These are phyloP conservation scores for Pseudogymnoascus sp. DNA, from an alignment of 2,329 filamentous ascomycete species.

Conservation along the genomic window DNA sequence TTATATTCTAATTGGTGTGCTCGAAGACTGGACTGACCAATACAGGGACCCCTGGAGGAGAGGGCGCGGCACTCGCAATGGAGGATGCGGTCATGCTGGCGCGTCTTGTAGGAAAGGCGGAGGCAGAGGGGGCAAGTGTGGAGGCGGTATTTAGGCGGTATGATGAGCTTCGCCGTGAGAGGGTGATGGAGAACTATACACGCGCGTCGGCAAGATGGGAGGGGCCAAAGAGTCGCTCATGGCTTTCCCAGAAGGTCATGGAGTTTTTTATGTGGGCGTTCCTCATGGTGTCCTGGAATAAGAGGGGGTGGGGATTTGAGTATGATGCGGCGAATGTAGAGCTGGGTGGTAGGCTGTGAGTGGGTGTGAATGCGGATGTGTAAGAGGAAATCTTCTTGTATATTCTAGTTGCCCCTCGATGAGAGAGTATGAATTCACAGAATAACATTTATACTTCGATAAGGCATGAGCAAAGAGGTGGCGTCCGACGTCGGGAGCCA, in stretches of 20 bases:
- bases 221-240: constrained; percentile 14
- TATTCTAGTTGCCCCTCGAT: not conserved
- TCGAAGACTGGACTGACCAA: not conserved
- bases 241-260: constrained; percentile 19
- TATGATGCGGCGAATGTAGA: not conserved
- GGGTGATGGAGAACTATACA: constrained; percentile 32
- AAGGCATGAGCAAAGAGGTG: not conserved
- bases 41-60: constrained; percentile 43
- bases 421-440: not conserved
- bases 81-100: constrained; percentile 44
- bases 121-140: constrained; percentile 39
- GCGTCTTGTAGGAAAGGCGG: constrained; percentile 29
- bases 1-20: not conserved
- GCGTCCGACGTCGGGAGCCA: not conserved
- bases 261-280: constrained; percentile 25
- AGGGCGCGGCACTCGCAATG: constrained; percentile 43
- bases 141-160: constrained; percentile 30
- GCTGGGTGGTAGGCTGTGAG: not conserved
- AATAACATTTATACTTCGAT: not conserved
- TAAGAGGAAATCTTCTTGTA: not conserved
- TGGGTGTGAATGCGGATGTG: too few relatives aligned
- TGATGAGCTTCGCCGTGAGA: constrained; percentile 20
- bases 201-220: constrained; percentile 26
- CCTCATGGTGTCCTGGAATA: constrained; percentile 9
- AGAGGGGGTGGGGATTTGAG: not conserved